Conservation (phyloP, 768 basidiomycete species). For the Lactifluus rugatus region DNA sequence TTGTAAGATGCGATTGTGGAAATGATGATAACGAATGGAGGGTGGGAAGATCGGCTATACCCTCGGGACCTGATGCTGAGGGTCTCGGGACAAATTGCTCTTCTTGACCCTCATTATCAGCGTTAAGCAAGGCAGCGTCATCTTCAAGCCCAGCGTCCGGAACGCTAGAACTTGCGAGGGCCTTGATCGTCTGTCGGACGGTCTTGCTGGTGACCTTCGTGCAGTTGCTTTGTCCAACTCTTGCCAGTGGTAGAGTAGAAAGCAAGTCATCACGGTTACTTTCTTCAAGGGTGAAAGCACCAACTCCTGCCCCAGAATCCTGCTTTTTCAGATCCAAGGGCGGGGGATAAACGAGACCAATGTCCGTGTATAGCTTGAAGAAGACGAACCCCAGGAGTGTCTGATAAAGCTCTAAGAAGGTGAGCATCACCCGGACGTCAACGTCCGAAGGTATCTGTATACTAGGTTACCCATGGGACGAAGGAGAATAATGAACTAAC, state of each 20-base stretch:
- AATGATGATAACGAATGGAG: constrained; percentile 54
- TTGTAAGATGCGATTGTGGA: constrained; percentile 46
- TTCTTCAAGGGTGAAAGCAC: constrained; percentile 71
- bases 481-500: constrained; percentile 20
- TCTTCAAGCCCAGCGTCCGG: constrained; percentile 27
- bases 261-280: constrained; percentile 25
- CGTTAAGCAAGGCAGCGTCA: constrained; percentile 22
- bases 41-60: constrained; percentile 48
- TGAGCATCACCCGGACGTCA: constrained; percentile 95
- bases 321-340: constrained; percentile 76
- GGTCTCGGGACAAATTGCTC: constrained; percentile 65
- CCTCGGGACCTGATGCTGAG: constrained; percentile 41
- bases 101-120: constrained; percentile 26
- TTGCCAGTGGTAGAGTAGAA: constrained; percentile 15
- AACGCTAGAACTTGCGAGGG: constrained; percentile 28
- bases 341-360: constrained; percentile 90
- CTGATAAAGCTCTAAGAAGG: constrained; percentile 96
- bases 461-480: neutral
- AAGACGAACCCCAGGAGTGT: constrained; percentile 91
- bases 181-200: constrained; percentile 55
- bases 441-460: constrained; percentile 85
- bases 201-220: constrained; percentile 47
- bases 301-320: constrained; percentile 78
- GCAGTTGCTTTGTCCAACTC: constrained; percentile 30
- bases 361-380: constrained; percentile 97